Evolutionary conservation across 176 grass and related monocot species (phyloP).

Genomic region (Ananas comosus): DNA sequence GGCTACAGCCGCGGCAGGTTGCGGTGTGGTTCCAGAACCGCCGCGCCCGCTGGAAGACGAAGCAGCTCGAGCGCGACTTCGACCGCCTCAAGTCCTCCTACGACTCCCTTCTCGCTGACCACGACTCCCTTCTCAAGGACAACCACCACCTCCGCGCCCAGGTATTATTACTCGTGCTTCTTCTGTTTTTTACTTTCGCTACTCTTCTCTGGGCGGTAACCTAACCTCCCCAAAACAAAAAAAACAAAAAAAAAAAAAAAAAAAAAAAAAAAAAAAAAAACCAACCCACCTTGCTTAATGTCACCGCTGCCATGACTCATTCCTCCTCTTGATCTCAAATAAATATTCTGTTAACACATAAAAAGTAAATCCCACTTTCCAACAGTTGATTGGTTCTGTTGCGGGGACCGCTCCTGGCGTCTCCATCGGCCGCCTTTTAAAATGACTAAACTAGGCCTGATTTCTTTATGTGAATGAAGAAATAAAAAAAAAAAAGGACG

Average conservation of each 20-base stretch:
- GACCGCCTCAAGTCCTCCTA: constrained; percentile 65
- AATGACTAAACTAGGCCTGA: too few relatives aligned
- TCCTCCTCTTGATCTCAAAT: too few relatives aligned
- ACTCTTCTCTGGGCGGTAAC: neutral
- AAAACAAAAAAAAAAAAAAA: too few relatives aligned
- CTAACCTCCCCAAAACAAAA: neutral
- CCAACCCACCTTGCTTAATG: constrained; percentile 2
- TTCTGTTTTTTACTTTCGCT: neutral
- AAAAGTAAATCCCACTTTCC: constrained; percentile 22
- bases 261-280: too few relatives aligned
- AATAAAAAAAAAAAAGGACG: too few relatives aligned
- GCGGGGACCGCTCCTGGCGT: neutral
- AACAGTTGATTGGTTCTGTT: constrained; percentile 14
- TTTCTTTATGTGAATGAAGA: too few relatives aligned
- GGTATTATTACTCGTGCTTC: constrained; percentile 11
- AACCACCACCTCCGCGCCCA: constrained; percentile 61
- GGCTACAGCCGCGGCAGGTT: constrained; percentile 83
- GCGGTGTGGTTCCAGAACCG: constrained; percentile 98
- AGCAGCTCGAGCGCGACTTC: constrained; percentile 87
- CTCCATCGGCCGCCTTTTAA: too few relatives aligned
- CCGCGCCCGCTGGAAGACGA: constrained; percentile 85
- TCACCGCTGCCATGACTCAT: neutral
- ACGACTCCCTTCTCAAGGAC: constrained; percentile 53
- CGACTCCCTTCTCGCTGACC: constrained; percentile 46
- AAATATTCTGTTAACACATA: neutral